Conservation (phyloP, 176 grass and related monocot genomes). For the Eremochloa ophiuroides region DNA sequence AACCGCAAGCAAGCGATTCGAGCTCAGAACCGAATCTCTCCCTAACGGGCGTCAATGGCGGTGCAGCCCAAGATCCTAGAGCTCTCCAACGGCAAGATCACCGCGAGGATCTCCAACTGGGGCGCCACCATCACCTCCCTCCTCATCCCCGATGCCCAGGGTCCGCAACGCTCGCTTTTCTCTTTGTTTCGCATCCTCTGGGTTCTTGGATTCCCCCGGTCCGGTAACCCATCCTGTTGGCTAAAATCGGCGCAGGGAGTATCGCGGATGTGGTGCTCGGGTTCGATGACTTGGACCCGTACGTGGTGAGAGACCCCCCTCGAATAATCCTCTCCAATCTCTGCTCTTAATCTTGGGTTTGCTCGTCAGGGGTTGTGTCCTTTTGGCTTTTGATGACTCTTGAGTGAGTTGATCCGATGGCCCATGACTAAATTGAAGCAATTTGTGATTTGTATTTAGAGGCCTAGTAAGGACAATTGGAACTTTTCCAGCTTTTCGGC, state of each 20-base stretch:
- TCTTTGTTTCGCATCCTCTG: constrained; percentile 1
- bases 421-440: background rate
- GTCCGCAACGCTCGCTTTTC: constrained; percentile 16
- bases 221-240: background rate
- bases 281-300: constrained; percentile 76
- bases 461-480: background rate
- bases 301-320: constrained; percentile 44
- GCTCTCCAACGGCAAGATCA: constrained; percentile 80
- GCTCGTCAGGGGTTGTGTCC: background rate
- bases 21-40: background rate
- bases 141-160: constrained; percentile 67
- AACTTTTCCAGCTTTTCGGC: background rate
- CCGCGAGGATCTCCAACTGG: constrained; percentile 66
- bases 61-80: constrained; percentile 59
- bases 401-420: background rate
- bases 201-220: background rate
- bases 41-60: constrained; percentile 21
- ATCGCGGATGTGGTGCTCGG: constrained; percentile 80
- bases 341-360: background rate
- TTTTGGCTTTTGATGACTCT: background rate
- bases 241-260: constrained; percentile 43
- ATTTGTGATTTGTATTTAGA: background rate
- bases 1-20: no score
- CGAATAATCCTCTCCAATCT: background rate
- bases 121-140: constrained; percentile 92